Evolutionary conservation across 1,284 basidiomycete genomes (phyloP).

Genomic region (Ustilago cynodontis): DNA sequence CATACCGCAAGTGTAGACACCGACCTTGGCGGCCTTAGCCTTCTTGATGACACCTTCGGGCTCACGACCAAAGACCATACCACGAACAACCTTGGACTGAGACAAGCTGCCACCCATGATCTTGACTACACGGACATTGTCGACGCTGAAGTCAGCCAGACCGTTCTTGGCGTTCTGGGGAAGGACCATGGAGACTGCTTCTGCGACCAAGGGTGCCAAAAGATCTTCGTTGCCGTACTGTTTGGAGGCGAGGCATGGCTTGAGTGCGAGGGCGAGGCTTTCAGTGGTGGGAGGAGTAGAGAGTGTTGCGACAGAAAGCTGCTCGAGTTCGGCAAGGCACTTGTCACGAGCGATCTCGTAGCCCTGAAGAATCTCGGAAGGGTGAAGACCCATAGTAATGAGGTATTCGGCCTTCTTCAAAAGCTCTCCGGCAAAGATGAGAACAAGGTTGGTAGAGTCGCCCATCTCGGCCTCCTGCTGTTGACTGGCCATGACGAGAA

Average conservation of each 20-base stretch:
- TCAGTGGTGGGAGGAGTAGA: slow-evolving; percentile 82
- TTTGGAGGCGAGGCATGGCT: slow-evolving; percentile 93
- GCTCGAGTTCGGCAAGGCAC: slow-evolving; percentile 86
- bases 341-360: slow-evolving; percentile 93
- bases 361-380: slow-evolving; percentile 87
- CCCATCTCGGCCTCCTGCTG: slow-evolving; percentile 98
- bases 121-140: slow-evolving; percentile 98
- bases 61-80: slow-evolving; percentile 98
- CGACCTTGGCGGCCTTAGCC: slow-evolving; percentile 73
- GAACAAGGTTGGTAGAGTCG: slow-evolving; percentile 93
- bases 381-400: slow-evolving; percentile 95
- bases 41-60: slow-evolving; percentile 88
- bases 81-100: slow-evolving; percentile 88
- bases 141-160: slow-evolving; percentile 74
- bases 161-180: slow-evolving; percentile 71
- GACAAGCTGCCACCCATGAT: slow-evolving; percentile 92
- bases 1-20: slow-evolving; percentile 90
- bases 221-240: slow-evolving; percentile 93
- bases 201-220: slow-evolving; percentile 86
- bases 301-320: slow-evolving; percentile 72
- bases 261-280: slow-evolving; percentile 84
- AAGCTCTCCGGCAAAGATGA: slow-evolving; percentile 95
- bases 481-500: slow-evolving; percentile 96
- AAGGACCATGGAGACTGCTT: slow-evolving; percentile 77
- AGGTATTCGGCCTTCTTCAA: slow-evolving; percentile 93